Base-by-base conservation (phyloP, 352 stramenopile genomes). In the Pythium monospermum region DNA sequence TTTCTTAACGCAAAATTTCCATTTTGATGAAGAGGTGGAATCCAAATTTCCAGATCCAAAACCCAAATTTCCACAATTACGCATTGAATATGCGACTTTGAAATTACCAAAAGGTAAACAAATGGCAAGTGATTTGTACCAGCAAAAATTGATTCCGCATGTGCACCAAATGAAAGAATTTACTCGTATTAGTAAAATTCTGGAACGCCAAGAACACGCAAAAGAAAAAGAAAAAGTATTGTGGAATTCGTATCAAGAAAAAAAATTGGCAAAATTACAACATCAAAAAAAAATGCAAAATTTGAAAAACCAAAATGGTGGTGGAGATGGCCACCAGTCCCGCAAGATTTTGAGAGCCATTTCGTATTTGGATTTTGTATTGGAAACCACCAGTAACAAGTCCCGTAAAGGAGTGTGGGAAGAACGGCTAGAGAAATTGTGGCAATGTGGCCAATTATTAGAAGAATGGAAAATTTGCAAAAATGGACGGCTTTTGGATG, bases 401-500 rank as follows among this genome's bases (percentile, higher is more conserved):
- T 37, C 39, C 2, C 57, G 62, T 33, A 42, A 41, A 26, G 47
- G 42, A 8, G 69, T 73, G 11, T 61, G 40, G 16, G 68, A 84
- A 37, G 67, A 78, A 35, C 66, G 76, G 1, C 68, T 92, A 12
- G 69, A 70, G 10, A 92, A 88, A 53, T 54, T 92, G 19, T 92
- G 76, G 78, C 69, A 83, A 51, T 80, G 76, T 45, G 73, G 79
- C 42, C 78, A 92, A 54, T 56, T 75, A 23, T 57, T 92, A 18
- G 76, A 90, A 47, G 73, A 90, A 61, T 84, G 71, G 69, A 89
- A 85, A 33, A 58, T 90, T n/a, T 72, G 73, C 45, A 89, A 87
- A 59, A 51, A 53, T 19, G 82, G 82, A 0, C 68, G 79, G 11
- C 60, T 90, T 32, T 21, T 89, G 2, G 76, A 92, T 12, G 79